Conservation (phyloP, 1,284 basidiomycete species). For the Caloboletus firmus region DNA sequence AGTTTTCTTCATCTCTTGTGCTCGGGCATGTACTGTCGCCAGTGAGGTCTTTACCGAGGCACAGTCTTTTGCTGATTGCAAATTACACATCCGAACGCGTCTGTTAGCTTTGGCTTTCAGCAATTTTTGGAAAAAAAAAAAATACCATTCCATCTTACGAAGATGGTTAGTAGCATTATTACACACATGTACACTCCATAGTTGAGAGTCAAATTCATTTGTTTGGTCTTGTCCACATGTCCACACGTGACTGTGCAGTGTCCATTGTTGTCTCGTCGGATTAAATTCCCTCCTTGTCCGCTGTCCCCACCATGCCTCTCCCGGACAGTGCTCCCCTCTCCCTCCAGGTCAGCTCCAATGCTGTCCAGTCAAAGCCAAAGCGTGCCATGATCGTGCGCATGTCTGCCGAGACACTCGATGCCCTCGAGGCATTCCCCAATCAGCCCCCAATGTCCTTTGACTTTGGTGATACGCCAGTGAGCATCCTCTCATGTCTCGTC, state of each 20-base stretch:
- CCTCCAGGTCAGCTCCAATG: constrained; percentile 54
- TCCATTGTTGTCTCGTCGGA: too few species aligned
- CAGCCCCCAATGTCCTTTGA: constrained; percentile 55
- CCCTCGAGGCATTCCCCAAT: constrained; percentile 51
- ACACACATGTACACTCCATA: too few species aligned
- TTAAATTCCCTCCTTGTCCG: too few species aligned
- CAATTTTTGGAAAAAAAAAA: constrained; percentile 65
- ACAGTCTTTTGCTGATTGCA: constrained; percentile 93
- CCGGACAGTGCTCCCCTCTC: constrained; percentile 52
- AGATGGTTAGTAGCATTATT: too few species aligned
- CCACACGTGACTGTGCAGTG: too few species aligned
- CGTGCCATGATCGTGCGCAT: constrained; percentile 71
- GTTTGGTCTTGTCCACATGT: too few species aligned
- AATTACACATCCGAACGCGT: constrained; percentile 87
- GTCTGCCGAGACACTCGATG: constrained; percentile 66
- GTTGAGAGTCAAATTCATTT: too few species aligned
- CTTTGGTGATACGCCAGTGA: constrained; percentile 58
- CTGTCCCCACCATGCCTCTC: constrained; percentile 63
- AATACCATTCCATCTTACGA: too few species aligned
- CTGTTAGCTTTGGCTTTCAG: constrained; percentile 73
- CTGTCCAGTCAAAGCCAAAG: constrained; percentile 59
- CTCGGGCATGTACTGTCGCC: constrained; percentile 89
- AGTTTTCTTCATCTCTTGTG: constrained; percentile 78
- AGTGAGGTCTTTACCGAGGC: constrained; percentile 90
- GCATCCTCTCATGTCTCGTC: constrained; percentile 20